Evolutionary conservation across 2,329 filamentous ascomycete species (phyloP).

Genomic region (Penicillium sp.): DNA sequence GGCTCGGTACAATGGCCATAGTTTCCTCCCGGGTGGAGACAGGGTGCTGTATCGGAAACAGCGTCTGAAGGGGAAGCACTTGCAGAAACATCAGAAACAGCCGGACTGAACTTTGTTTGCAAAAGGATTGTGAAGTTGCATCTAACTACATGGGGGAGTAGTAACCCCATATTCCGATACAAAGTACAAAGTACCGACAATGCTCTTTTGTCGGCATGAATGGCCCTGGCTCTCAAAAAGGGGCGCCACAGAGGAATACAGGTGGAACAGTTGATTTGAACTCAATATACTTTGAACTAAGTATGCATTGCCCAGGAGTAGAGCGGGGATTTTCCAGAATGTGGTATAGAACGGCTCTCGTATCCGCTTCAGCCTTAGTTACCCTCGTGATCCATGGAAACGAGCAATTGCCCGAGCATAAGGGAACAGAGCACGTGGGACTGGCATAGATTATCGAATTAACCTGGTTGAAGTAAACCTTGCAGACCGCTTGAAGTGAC

Average conservation of each 20-base stretch:
- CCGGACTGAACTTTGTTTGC: constrained; percentile 14
- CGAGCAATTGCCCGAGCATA: no score
- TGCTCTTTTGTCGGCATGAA: not conserved
- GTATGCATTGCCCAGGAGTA: not conserved
- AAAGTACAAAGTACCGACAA: not conserved
- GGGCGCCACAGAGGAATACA: not conserved
- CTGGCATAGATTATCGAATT: no score
- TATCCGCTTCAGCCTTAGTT: constrained; percentile 13
- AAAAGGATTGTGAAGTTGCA: not conserved
- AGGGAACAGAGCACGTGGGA: no score
- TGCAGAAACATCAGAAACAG: constrained; percentile 17
- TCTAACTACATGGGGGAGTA: not conserved
- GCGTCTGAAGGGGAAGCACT: constrained; percentile 15
- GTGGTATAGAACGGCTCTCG: constrained; percentile 19
- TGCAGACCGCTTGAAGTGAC: not conserved
- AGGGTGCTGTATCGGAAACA: constrained; percentile 9
- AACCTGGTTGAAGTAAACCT: not conserved
- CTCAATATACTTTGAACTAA: constrained; percentile 21
- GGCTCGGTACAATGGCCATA: constrained; percentile 5
- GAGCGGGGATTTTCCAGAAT: constrained; percentile 27
- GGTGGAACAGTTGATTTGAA: not conserved
- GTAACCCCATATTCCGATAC: no score
- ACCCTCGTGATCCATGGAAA: constrained; percentile 1
- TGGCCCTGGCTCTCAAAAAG: not conserved
- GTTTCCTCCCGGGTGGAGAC: constrained; percentile 1